Evolutionary conservation across 345 rosid genomes (phyloP).

Genomic region (Pugionium dolabratum): DNA sequence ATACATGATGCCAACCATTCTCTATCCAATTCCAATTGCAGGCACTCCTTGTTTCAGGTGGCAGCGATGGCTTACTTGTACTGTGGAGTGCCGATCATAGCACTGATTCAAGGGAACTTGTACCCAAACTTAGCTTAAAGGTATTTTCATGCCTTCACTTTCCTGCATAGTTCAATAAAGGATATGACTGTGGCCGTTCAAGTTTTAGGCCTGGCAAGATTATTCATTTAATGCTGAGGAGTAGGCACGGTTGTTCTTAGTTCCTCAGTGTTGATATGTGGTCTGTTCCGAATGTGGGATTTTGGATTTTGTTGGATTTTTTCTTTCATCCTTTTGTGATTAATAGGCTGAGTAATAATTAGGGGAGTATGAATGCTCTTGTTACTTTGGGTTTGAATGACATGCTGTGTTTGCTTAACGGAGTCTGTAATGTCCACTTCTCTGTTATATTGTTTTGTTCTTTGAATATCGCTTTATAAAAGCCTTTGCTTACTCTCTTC

Average conservation of each 20-base stretch:
- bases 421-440: constrained; percentile 11
- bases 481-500: constrained; percentile 20
- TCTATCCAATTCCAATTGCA: constrained; percentile 44
- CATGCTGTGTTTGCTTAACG: background rate
- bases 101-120: constrained; percentile 94
- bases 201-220: constrained; percentile 13
- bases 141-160: constrained; percentile 44
- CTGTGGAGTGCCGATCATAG: constrained; percentile 97
- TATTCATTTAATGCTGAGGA: constrained; percentile 14
- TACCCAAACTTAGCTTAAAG: constrained; percentile 95
- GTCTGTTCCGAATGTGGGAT: constrained; percentile 19
- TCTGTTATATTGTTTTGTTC: constrained; percentile 19
- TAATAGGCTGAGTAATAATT: constrained; percentile 12
- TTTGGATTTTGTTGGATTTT: background rate
- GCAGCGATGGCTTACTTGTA: constrained; percentile 89
- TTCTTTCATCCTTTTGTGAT: background rate
- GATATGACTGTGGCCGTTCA: constrained; percentile 16
- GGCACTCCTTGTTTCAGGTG: constrained; percentile 99
- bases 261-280: constrained; percentile 20
- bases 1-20: constrained; percentile 23
- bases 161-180: constrained; percentile 13
- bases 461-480: constrained; percentile 24
- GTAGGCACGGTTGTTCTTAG: constrained; percentile 15
- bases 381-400: background rate
- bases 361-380: constrained; percentile 13